Conservation (phyloP, 1,284 basidiomycete genomes). For the Microbotryomycetes sp. region DNA sequence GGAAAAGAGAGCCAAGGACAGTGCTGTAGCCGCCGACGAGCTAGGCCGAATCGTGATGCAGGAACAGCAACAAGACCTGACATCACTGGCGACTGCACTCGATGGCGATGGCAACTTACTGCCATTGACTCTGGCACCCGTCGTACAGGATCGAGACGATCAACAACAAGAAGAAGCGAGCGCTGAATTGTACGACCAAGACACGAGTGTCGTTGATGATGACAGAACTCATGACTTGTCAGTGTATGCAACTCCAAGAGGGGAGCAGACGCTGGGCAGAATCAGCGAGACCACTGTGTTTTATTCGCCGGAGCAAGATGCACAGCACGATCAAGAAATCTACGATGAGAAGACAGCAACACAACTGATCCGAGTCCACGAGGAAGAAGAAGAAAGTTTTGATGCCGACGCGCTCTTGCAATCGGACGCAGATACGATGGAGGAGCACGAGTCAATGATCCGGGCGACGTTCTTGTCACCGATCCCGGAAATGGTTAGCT, state of each 20-base stretch:
- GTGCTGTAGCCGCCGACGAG: slow-evolving; percentile 5
- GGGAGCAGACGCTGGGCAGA: background rate
- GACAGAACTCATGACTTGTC: background rate
- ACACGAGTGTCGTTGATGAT: background rate
- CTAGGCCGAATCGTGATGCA: slow-evolving; percentile 5
- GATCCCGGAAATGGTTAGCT: slow-evolving; percentile 23
- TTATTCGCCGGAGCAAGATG: slow-evolving; percentile 6
- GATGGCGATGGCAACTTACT: too few relatives aligned
- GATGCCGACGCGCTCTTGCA: background rate
- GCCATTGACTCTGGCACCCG: background rate
- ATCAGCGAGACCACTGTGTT: slow-evolving; percentile 7
- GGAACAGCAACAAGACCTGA: background rate
- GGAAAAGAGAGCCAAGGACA: slow-evolving; percentile 7
- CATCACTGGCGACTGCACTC: too few relatives aligned
- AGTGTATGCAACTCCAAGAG: background rate
- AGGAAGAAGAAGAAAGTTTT: background rate
- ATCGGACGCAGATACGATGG: background rate
- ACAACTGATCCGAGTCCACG: background rate
- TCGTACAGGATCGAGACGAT: background rate
- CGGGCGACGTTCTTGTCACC: slow-evolving; percentile 13
- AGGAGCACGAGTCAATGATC: background rate
- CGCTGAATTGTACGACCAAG: too few relatives aligned
- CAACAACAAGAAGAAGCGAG: background rate
- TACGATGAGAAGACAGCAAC: background rate
- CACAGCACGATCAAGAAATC: background rate